A percentile compares a stretch with the other conserved stretches of the same genome.
Conservation (phyloP, 805 yeast genomes). For the Cyberlindnera suaveolens region DNA sequence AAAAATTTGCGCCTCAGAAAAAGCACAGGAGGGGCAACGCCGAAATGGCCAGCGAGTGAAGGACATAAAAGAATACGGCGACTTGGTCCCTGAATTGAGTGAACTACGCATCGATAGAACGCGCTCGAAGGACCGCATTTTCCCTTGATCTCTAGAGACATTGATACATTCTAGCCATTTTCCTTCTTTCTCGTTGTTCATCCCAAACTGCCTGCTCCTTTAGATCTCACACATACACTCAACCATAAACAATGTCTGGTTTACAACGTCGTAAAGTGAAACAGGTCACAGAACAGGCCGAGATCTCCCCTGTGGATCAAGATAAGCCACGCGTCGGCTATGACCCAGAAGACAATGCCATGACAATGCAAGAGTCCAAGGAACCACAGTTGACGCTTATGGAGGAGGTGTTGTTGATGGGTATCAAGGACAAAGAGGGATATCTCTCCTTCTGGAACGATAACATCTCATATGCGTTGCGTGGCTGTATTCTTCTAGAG, state of each 20-base stretch:
- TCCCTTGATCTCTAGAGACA: too few relatives aligned
- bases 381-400: slow-evolving; percentile 80
- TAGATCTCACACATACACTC: not conserved
- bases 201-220: not conserved
- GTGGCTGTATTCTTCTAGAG: slow-evolving; percentile 91
- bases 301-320: slow-evolving; percentile 3
- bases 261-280: slow-evolving; percentile 74
- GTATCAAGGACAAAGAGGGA: slow-evolving; percentile 93
- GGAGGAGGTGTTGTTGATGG: slow-evolving; percentile 94
- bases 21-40: too few relatives aligned
- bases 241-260: slow-evolving; percentile 38
- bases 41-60: too few relatives aligned
- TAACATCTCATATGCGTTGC: slow-evolving; percentile 88
- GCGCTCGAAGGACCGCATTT: too few relatives aligned
- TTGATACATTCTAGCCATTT: too few relatives aligned
- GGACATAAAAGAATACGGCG: too few relatives aligned
- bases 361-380: slow-evolving; percentile 28
- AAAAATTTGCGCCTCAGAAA: too few relatives aligned
- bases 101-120: too few relatives aligned
- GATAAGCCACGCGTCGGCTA: slow-evolving; percentile 54
- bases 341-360: slow-evolving; percentile 56
- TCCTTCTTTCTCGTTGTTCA: too few relatives aligned
- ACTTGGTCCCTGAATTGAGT: too few relatives aligned
- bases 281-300: slow-evolving; percentile 20
- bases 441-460: slow-evolving; percentile 97